Evolutionary conservation across 768 basidiomycete genomes (phyloP).

Genomic region (Hemileccinum rubropunctum): DNA sequence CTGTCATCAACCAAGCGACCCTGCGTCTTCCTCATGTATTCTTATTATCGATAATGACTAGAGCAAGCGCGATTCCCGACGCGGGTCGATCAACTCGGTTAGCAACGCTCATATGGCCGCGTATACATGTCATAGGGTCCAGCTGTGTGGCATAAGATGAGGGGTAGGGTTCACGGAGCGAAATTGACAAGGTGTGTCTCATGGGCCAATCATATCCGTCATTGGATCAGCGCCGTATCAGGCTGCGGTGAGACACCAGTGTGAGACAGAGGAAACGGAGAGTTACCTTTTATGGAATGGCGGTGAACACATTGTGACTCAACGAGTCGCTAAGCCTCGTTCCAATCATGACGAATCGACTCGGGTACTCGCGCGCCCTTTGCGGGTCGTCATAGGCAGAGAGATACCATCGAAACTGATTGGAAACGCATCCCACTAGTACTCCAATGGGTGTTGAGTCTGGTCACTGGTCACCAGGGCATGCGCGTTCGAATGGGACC

Average conservation of each 20-base stretch:
- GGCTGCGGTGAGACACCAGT: no score
- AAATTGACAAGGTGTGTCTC: background rate
- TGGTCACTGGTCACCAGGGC: background rate
- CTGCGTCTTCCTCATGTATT: slow-evolving; percentile 14
- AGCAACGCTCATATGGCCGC: background rate
- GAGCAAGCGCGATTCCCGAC: slow-evolving; percentile 6
- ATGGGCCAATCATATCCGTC: slow-evolving; percentile 1
- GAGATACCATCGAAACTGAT: background rate
- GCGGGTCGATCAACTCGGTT: slow-evolving; percentile 3
- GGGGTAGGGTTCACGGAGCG: slow-evolving; percentile 1
- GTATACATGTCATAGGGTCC: slow-evolving; percentile 16
- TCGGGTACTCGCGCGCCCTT: background rate
- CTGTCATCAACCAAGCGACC: slow-evolving; percentile 9
- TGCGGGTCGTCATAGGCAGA: background rate
- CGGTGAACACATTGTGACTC: no score
- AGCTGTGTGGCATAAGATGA: slow-evolving; percentile 8
- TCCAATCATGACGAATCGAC: no score
- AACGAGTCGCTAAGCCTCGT: no score
- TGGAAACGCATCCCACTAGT: background rate
- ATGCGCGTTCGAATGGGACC: background rate
- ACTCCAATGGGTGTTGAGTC: no score
- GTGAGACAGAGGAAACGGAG: background rate
- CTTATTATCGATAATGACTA: background rate
- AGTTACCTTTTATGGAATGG: background rate
- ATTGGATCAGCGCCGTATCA: background rate